Conservation (phyloP, 495 filamentous ascomycete species). For the Penicillium manginii region DNA sequence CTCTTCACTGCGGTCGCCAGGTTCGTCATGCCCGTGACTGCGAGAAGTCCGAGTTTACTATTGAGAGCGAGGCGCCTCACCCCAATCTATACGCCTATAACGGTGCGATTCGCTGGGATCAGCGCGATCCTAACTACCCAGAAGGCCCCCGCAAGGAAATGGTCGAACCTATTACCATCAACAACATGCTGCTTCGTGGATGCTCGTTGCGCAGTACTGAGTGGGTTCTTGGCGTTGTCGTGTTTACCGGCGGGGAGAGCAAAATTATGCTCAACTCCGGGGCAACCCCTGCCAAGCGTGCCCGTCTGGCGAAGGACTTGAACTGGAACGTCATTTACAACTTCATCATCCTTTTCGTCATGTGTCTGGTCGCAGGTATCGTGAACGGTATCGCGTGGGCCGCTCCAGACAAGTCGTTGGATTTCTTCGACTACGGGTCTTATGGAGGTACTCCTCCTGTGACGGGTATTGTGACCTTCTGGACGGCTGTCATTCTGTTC, state of each 20-base stretch:
- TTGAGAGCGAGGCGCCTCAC: conserved; percentile 92
- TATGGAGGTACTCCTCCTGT: conserved; percentile 76
- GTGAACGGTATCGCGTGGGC: conserved; percentile 84
- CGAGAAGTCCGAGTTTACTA: conserved; percentile 80
- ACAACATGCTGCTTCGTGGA: conserved; percentile 91
- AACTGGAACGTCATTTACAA: conserved; percentile 99
- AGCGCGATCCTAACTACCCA: conserved; percentile 65
- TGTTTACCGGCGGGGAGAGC: conserved; percentile 95
- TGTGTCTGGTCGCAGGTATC: conserved; percentile 87
- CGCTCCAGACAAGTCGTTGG: conserved; percentile 69
- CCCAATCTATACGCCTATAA: conserved; percentile 94
- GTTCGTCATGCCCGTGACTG: conserved; percentile 92
- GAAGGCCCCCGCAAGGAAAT: conserved; percentile 67
- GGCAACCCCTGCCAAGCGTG: conserved; percentile 92
- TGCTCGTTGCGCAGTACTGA: conserved; percentile 95
- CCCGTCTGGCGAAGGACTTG: conserved; percentile 86
- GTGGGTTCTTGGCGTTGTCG: conserved; percentile 93
- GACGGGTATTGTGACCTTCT: conserved; percentile 94
- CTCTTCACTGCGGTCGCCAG: conserved; percentile 80
- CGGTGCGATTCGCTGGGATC: conserved; percentile 84
- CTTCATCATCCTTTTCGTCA: conserved; percentile 84
- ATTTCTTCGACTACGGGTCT: conserved; percentile 86
- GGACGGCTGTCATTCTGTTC: conserved; percentile 90
- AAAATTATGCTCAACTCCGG: conserved; percentile 99
- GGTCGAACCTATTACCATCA: conserved; percentile 92